Conservation (phyloP, 2,329 filamentous ascomycete species). For the Boeremia exigua region DNA sequence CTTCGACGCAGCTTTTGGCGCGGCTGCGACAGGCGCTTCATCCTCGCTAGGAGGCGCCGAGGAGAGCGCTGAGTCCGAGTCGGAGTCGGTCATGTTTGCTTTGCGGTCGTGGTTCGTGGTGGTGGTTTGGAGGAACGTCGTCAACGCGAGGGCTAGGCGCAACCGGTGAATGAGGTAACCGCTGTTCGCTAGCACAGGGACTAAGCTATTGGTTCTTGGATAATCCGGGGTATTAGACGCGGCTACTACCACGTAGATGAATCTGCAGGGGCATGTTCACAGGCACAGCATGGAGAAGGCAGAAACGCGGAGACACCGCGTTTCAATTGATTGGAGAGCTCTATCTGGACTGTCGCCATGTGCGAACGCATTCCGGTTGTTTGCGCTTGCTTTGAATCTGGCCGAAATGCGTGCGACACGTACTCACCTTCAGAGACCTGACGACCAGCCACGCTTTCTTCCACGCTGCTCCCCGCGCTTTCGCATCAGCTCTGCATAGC, state of each 20-base stretch:
- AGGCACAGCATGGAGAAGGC: neutral
- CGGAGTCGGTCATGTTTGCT: conserved; percentile 60
- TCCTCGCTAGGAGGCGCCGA: conserved; percentile 66
- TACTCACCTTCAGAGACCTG: no score
- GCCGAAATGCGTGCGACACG: no score
- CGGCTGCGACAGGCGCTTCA: conserved; percentile 50
- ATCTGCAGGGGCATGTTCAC: neutral
- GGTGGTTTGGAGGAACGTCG: conserved; percentile 23
- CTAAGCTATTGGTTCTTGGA: conserved; percentile 20
- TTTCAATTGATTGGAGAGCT: neutral
- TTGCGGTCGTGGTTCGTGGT: conserved; percentile 29
- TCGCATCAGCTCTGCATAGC: no score
- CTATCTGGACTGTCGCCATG: neutral
- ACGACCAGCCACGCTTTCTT: no score
- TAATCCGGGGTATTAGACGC: conserved; percentile 16
- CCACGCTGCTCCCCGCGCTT: no score
- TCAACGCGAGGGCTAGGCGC: conserved; percentile 36
- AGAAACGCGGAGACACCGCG: neutral
- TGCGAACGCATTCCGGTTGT: no score
- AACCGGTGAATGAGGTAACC: conserved; percentile 44
- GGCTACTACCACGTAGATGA: neutral
- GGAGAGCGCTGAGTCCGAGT: conserved; percentile 63
- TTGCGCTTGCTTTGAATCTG: no score
- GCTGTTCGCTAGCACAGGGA: conserved; percentile 34
- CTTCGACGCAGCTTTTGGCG: conserved; percentile 32